A percentile compares a stretch with the other conserved stretches of the same genome.
These are phyloP conservation scores for Chlorokybus atmophyticus DNA, from an alignment of 139 green algal genomes.

Conservation along the genomic window DNA sequence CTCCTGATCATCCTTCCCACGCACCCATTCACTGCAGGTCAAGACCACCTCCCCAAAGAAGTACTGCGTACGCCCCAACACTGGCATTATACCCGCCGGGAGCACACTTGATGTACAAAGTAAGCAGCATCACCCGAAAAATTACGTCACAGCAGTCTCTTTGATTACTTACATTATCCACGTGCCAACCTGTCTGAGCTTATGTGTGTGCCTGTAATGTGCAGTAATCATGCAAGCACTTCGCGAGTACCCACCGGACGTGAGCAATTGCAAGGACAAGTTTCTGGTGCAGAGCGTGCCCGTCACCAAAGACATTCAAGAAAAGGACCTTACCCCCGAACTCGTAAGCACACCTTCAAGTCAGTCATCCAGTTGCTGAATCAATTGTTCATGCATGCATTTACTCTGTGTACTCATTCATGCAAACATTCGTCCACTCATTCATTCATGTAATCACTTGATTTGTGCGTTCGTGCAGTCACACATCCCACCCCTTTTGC, in stretches of 20 bases:
- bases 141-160: not conserved
- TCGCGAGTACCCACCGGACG: constrained; percentile 25
- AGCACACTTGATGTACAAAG: constrained; percentile 38
- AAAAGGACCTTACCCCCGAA: constrained; percentile 23
- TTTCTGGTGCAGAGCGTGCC: constrained; percentile 58
- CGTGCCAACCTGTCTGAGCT: not conserved
- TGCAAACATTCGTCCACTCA: not conserved
- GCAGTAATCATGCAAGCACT: constrained; percentile 39
- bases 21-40: constrained; percentile 24
- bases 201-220: not conserved
- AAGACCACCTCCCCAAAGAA: constrained; percentile 76
- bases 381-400: not conserved
- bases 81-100: constrained; percentile 18
- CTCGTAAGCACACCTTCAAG: constrained; percentile 17
- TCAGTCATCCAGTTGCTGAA: not conserved
- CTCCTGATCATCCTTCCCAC: not conserved
- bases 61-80: constrained; percentile 68
- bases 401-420: not conserved
- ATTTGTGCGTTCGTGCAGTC: not conserved
- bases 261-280: constrained; percentile 53
- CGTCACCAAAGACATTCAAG: constrained; percentile 6
- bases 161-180: not conserved
- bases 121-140: too few species aligned
- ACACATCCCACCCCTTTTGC: not conserved
- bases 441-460: not conserved